Evolutionary conservation across 2,329 filamentous ascomycete genomes (phyloP).

Genomic region (Colletotrichum musae): DNA sequence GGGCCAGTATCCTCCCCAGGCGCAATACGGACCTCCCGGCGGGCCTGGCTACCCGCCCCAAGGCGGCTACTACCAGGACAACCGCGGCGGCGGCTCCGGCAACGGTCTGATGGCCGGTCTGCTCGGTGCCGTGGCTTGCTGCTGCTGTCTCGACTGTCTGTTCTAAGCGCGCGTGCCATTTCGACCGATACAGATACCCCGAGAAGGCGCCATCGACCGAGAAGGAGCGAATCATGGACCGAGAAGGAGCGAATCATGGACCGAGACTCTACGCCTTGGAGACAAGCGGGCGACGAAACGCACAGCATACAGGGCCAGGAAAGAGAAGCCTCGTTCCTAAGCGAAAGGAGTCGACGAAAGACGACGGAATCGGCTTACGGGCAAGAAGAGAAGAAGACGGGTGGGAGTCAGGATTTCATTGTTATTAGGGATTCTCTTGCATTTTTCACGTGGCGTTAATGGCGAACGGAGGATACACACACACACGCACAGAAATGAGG

Average conservation of each 20-base stretch:
- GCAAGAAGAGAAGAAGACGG: background rate
- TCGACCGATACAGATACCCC: slow-evolving; percentile 29
- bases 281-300: background rate
- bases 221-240: background rate
- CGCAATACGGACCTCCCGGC: slow-evolving; percentile 41
- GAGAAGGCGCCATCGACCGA: slow-evolving; percentile 1
- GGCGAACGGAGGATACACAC: slow-evolving; percentile 17
- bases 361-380: background rate
- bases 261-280: background rate
- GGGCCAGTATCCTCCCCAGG: slow-evolving; percentile 42
- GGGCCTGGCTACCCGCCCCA: slow-evolving; percentile 48
- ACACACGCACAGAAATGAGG: background rate
- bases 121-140: slow-evolving; percentile 68
- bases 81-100: slow-evolving; percentile 48
- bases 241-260: background rate
- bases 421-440: background rate
- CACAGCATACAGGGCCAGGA: background rate
- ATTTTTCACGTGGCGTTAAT: slow-evolving; percentile 18
- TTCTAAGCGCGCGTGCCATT: slow-evolving; percentile 57
- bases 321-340: background rate
- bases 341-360: background rate
- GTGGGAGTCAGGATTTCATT: background rate
- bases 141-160: slow-evolving; percentile 71
- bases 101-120: slow-evolving; percentile 60
- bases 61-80: slow-evolving; percentile 48